Evolutionary conservation across 345 rosid species (phyloP), one percentile per base, ranked within the genome.

Genomic region (Salix exigua): DNA sequence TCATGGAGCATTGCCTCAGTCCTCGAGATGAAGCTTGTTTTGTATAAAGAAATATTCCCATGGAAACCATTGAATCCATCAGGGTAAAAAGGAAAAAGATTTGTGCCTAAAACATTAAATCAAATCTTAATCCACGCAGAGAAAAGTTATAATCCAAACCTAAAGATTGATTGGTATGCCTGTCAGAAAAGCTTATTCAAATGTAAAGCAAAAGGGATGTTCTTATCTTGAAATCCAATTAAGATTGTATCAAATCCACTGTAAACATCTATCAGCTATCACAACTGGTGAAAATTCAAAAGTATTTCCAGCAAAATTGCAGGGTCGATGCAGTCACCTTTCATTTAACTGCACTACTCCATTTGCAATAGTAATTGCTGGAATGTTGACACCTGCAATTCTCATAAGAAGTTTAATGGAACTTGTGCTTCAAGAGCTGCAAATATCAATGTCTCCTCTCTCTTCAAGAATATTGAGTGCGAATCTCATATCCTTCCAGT

Each of bases 1-100:
- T 60, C 70, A 17, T n/a, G 80, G 73, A 38, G 77, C 31, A 53
- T 75, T 64, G 70, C 79, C 72, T 62, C 28, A 3, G 3, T 12
- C 62, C 26, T 58, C 16, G n/a, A 9, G 63, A 23, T 12, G 63
- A 64, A 72, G 23, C 77, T 74, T 73, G 61, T 75, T 81, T 60
- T 42, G 46, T n/a, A 61, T 68, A 30, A 50, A 33, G 26, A 60
- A 30, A 55, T 58, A 23, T 53, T 68, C 48, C 28, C 7, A 46
- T 58, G n/a, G 17, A 44, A 38, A 46, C 33, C 31, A 13, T 18
- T 1, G 14, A 68, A 72, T 40, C 33, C 64, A 35, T 4, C 30
- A 44, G 38, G 60, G 4, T 18, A 21, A 31, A 42, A 40, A 4
- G 40, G 53, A 74, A 26, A 46, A 71, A 31, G 67, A 48, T 33